phyloP scores from a whole-genome alignment of 495 filamentous ascomycete genomes.

The Neurospora sp. region DNA sequence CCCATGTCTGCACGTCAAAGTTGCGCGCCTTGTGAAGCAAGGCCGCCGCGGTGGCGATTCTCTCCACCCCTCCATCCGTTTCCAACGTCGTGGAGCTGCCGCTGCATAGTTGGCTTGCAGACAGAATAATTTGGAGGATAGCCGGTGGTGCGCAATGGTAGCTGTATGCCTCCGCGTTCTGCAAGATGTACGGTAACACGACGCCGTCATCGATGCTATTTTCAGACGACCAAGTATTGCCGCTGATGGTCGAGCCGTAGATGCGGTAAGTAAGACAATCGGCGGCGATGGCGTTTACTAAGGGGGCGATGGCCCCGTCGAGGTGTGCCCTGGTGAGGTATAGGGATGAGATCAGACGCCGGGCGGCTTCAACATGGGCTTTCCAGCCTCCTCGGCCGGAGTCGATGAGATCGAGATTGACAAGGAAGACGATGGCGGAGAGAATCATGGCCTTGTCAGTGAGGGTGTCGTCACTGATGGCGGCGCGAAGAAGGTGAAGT shows the following conservation, averaged over 20 bases:
- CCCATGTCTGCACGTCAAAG: constrained; percentile 29
- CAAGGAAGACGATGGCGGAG: constrained; percentile 44
- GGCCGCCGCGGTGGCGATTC: constrained; percentile 12
- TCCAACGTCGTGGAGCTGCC: constrained; percentile 1
- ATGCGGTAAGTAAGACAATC: constrained; percentile 38
- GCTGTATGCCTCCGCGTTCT: constrained; percentile 32
- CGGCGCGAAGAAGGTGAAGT: constrained; percentile 31
- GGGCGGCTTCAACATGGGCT: constrained; percentile 41
- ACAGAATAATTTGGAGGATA: constrained; percentile 29
- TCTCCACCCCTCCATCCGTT: constrained; percentile 1
- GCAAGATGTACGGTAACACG: constrained; percentile 24
- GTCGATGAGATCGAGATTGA: constrained; percentile 49
- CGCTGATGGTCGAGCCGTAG: constrained; percentile 22
- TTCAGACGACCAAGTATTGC: constrained; percentile 1
- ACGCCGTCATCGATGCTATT: constrained; percentile 9
- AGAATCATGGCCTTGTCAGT: constrained; percentile 32
- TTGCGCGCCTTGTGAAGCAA: constrained; percentile 21
- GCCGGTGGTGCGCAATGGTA: constrained; percentile 37
- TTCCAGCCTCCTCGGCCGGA: constrained; percentile 46
- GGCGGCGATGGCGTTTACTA: constrained; percentile 31
- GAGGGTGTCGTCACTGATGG: constrained; percentile 19
- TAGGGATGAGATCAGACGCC: constrained; percentile 28
- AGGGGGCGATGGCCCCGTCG: constrained; percentile 21
- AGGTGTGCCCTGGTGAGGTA: constrained; percentile 11
- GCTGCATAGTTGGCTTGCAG: constrained; percentile 22